phyloP scores from a whole-genome alignment of 2,329 filamentous ascomycete genomes.

The Ceratocystis alfenasii region DNA sequence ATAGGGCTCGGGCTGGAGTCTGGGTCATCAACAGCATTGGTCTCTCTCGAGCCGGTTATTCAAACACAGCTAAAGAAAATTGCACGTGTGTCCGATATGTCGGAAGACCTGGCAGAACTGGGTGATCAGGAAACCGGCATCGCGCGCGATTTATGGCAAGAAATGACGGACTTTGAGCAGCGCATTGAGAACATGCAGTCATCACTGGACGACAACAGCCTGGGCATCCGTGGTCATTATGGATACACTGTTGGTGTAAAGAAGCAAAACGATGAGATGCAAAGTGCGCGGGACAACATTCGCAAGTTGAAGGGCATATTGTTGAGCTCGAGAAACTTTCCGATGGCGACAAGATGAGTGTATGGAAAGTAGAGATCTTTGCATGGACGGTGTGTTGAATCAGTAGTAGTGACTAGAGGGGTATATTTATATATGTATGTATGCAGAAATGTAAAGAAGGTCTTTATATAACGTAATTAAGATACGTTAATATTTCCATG shows the following conservation, averaged over 20 bases:
- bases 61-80: conserved; percentile 36
- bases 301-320: conserved; percentile 68
- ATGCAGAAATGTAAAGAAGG: neutral
- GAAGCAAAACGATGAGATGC: conserved; percentile 52
- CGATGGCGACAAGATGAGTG: conserved; percentile 27
- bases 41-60: conserved; percentile 26
- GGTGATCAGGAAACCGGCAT: conserved; percentile 29
- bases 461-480: neutral
- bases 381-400: neutral
- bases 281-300: conserved; percentile 61
- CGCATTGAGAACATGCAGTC: conserved; percentile 14
- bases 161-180: conserved; percentile 20
- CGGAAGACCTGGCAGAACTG: conserved; percentile 34
- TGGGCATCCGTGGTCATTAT: conserved; percentile 15
- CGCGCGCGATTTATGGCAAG: conserved; percentile 21
- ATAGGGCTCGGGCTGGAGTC: neutral
- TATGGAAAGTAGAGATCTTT: neutral
- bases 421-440: conserved; percentile 1
- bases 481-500: neutral
- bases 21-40: conserved; percentile 14
- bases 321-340: conserved; percentile 63
- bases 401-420: neutral
- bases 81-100: conserved; percentile 29
- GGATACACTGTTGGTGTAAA: conserved; percentile 14
- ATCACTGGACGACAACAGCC: neutral